Percentiles rank a stretch among this genome's conserved stretches.
These are phyloP conservation scores for Geotrichum fermentans DNA, from an alignment of 1,139 yeast species.

Conservation along the genomic window DNA sequence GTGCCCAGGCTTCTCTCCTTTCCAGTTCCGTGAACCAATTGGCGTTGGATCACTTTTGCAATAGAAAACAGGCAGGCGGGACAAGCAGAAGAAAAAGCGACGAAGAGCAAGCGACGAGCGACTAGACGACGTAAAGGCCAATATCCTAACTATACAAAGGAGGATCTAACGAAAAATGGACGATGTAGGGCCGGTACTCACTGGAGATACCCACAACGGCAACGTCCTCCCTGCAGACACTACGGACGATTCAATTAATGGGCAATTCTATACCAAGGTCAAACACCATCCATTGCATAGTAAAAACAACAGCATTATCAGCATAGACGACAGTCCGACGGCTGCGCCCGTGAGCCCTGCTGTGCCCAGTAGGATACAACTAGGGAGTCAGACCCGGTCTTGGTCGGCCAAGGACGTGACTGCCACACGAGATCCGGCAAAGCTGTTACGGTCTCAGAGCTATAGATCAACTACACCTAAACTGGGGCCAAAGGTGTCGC, in stretches of 20 bases:
- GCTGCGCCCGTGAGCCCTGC: neutral
- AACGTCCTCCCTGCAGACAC: too few relatives aligned
- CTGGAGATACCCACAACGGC: too few relatives aligned
- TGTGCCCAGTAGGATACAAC: neutral
- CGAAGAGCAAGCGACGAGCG: too few relatives aligned
- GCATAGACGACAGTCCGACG: neutral
- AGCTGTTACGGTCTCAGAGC: neutral
- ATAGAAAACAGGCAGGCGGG: too few relatives aligned
- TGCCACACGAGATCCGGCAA: neutral
- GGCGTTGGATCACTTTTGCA: too few relatives aligned
- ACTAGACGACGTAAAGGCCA: too few relatives aligned
- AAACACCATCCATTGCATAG: constrained; percentile 12
- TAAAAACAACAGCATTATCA: constrained; percentile 10
- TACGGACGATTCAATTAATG: neutral
- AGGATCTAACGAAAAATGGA: too few relatives aligned
- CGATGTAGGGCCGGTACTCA: too few relatives aligned
- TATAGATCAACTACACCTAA: constrained; percentile 3
- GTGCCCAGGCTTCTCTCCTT: too few relatives aligned
- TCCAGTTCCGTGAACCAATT: too few relatives aligned
- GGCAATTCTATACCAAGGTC: neutral
- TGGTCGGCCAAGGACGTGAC: neutral
- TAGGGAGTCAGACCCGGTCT: neutral
- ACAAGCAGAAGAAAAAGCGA: too few relatives aligned
- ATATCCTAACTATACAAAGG: too few relatives aligned
- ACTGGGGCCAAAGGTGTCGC: neutral